These are phyloP conservation scores for Aciculosporium take DNA, from an alignment of 2,329 filamentous ascomycete genomes.

Conservation along the genomic window DNA sequence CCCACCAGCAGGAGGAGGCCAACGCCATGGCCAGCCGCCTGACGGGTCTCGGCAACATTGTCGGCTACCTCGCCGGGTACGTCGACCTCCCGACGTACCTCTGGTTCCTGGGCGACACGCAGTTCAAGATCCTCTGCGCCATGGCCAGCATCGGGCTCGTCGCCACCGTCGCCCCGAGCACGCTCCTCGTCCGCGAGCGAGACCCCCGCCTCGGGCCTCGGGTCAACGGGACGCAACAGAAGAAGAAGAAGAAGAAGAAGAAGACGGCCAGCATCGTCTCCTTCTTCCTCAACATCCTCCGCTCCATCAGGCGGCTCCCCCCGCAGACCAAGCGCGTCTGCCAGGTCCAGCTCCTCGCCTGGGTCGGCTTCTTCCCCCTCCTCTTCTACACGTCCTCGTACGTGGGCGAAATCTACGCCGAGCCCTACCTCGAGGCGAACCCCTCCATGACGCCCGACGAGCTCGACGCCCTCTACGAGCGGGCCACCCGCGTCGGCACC, in stretches of 20 bases:
- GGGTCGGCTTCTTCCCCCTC: constrained; percentile 93
- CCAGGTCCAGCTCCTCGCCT: constrained; percentile 69
- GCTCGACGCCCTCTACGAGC: constrained; percentile 67
- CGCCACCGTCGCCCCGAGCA: constrained; percentile 57
- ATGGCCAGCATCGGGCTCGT: constrained; percentile 65
- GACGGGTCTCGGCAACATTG: constrained; percentile 76
- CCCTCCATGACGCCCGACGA: constrained; percentile 64
- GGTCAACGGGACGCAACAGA: too few relatives aligned
- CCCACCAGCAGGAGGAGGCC: constrained; percentile 83
- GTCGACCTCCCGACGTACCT: constrained; percentile 60
- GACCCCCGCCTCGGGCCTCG: constrained; percentile 61
- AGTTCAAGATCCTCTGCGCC: constrained; percentile 85
- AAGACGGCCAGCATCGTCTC: constrained; percentile 51
- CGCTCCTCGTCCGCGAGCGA: constrained; percentile 55
- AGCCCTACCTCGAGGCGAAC: constrained; percentile 63
- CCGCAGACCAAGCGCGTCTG: constrained; percentile 74
- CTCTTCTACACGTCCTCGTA: constrained; percentile 93
- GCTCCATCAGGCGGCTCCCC: constrained; percentile 63
- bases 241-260: too few relatives aligned
- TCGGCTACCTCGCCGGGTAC: constrained; percentile 81
- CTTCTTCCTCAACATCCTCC: constrained; percentile 69
- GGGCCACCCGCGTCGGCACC: constrained; percentile 73
- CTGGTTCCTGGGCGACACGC: constrained; percentile 70
- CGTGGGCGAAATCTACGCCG: constrained; percentile 81
- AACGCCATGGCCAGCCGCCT: constrained; percentile 90